Evolutionary conservation across 352 stramenopile genomes (phyloP).

Genomic region (Phytopythium vexans): DNA sequence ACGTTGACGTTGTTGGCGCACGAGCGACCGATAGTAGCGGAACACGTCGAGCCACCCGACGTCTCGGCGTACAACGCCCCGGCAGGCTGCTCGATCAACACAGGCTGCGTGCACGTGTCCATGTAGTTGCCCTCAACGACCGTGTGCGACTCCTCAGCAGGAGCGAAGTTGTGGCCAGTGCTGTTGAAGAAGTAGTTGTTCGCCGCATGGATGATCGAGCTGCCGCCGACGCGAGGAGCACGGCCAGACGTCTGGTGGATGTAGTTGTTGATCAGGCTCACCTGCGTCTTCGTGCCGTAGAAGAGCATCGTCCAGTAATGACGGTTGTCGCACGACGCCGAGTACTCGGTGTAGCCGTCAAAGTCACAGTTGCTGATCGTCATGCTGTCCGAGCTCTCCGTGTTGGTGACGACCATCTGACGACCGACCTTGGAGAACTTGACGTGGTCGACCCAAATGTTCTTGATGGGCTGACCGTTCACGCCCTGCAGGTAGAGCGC

Average conservation of each 20-base stretch:
- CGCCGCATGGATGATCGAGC: conserved; percentile 16
- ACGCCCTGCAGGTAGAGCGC: conserved; percentile 30
- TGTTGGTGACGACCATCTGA: conserved; percentile 38
- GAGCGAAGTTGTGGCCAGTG: conserved; percentile 11
- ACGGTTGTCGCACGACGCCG: conserved; percentile 29
- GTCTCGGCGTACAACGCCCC: conserved; percentile 15
- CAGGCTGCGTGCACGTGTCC: conserved; percentile 19
- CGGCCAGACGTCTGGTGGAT: conserved; percentile 28
- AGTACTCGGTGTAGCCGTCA: conserved; percentile 38
- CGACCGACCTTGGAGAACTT: conserved; percentile 23
- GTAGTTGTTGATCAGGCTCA: conserved; percentile 35
- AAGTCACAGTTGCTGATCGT: conserved; percentile 56
- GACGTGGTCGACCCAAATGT: conserved; percentile 40
- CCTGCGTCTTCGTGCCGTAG: conserved; percentile 27
- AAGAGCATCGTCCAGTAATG: conserved; percentile 53
- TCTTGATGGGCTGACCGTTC: conserved; percentile 13
- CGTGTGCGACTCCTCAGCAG: conserved; percentile 15
- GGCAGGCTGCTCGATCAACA: conserved; percentile 10
- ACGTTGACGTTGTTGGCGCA: conserved; percentile 14
- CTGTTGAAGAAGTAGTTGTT: conserved; percentile 28
- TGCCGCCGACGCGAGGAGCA: conserved; percentile 21
- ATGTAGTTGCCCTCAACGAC: conserved; percentile 25
- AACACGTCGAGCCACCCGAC: conserved; percentile 8
- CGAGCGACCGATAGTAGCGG: conserved; percentile 10
- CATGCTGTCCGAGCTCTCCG: conserved; percentile 24